A percentile compares a stretch with the other conserved stretches of the same genome.
Evolutionary conservation across 2,329 filamentous ascomycete genomes (phyloP).

Genomic region (Hirsutella minnesotensis): DNA sequence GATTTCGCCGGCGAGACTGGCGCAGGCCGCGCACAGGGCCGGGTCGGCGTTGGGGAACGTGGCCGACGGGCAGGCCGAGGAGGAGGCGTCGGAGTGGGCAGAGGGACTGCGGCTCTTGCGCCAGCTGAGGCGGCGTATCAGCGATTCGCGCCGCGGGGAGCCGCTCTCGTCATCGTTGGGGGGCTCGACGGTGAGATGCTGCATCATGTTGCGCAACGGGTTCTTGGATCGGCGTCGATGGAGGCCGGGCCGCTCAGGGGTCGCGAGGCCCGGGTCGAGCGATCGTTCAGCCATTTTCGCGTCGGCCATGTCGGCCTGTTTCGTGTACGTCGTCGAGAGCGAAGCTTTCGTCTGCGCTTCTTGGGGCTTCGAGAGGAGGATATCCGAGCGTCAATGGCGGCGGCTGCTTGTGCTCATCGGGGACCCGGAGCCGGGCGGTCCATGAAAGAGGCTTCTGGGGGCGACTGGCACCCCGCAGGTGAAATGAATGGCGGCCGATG

Average conservation of each 20-base stretch:
- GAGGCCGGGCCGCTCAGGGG: slow-evolving; percentile 7
- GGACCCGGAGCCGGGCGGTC: too few species aligned
- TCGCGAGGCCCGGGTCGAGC: slow-evolving; percentile 13
- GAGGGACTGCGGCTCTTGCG: slow-evolving; percentile 23
- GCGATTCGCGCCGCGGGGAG: slow-evolving; percentile 15
- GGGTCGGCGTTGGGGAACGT: slow-evolving; percentile 16
- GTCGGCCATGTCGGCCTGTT: too few species aligned
- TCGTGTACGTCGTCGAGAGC: too few species aligned
- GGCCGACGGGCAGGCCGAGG: slow-evolving; percentile 4
- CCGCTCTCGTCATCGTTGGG: slow-evolving; percentile 15
- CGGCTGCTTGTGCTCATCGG: too few species aligned
- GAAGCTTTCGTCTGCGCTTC: too few species aligned
- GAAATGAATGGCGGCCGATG: too few species aligned
- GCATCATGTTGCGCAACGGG: slow-evolving; percentile 24
- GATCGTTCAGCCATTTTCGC: not conserved
- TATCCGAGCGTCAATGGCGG: too few species aligned
- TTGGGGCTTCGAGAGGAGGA: too few species aligned
- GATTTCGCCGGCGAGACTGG: slow-evolving; percentile 20
- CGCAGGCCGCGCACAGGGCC: slow-evolving; percentile 17
- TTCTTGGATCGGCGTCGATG: slow-evolving; percentile 22
- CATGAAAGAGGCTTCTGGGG: too few species aligned
- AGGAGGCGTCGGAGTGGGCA: slow-evolving; percentile 17
- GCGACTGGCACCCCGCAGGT: too few species aligned
- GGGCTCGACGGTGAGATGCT: slow-evolving; percentile 23
- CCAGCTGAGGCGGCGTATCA: slow-evolving; percentile 24